Evolutionary conservation across 495 filamentous ascomycete species (phyloP).

Genomic region (Lasiosphaeria hispida): DNA sequence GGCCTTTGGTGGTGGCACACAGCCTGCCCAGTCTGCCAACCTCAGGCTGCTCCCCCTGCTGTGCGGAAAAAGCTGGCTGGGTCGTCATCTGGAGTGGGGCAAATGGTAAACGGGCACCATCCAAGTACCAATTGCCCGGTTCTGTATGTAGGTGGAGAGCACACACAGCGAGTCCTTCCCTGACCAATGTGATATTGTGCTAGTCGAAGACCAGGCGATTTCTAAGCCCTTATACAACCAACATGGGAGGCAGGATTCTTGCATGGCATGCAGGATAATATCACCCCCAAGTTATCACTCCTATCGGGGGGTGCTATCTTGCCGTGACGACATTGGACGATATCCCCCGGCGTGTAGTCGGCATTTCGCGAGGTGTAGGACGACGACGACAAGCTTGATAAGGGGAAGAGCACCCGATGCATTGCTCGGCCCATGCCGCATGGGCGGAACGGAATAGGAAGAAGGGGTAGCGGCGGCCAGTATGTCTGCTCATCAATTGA

Average conservation of each 20-base stretch:
- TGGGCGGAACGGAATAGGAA: background rate
- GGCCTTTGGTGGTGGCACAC: slow-evolving; percentile 12
- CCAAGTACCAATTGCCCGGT: slow-evolving; percentile 13
- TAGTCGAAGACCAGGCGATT: slow-evolving; percentile 10
- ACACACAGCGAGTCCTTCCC: too few relatives aligned
- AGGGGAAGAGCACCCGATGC: slow-evolving; percentile 13
- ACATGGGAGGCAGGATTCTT: background rate
- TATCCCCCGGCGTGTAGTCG: background rate
- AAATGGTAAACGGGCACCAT: background rate
- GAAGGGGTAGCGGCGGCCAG: background rate
- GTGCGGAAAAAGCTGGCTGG: too few relatives aligned
- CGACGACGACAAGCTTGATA: too few relatives aligned
- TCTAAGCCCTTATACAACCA: slow-evolving; percentile 21
- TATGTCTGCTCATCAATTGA: background rate
- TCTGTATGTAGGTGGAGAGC: background rate
- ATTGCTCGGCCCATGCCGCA: slow-evolving; percentile 14
- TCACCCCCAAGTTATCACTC: background rate
- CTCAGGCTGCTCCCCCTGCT: slow-evolving; percentile 7
- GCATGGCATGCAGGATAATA: slow-evolving; percentile 4
- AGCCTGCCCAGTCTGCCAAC: background rate
- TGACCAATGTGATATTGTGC: background rate
- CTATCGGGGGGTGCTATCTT: slow-evolving; percentile 11
- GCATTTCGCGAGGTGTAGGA: too few relatives aligned
- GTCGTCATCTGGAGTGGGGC: background rate
- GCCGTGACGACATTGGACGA: slow-evolving; percentile 6